Conservation (phyloP, 225 moss, liverwort and hornwort genomes). For the Antitrichia curtipendula region DNA sequence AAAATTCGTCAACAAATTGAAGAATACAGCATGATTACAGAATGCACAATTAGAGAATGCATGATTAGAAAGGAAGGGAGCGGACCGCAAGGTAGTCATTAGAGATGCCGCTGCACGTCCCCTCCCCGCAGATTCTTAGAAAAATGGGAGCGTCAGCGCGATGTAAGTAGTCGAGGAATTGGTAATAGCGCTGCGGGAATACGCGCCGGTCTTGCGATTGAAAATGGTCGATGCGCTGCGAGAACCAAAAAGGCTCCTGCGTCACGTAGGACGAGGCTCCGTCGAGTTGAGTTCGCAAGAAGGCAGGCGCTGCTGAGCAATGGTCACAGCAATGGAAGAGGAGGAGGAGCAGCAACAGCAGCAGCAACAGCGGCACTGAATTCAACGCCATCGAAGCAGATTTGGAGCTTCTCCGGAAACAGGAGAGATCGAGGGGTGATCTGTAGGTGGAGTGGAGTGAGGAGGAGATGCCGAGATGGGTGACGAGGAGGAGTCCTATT, state of each 20-base stretch:
- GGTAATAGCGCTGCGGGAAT: slow-evolving; percentile 77
- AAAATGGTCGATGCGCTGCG: slow-evolving; percentile 84
- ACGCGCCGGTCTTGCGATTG: slow-evolving; percentile 60
- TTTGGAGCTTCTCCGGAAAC: neutral
- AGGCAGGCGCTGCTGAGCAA: slow-evolving; percentile 8
- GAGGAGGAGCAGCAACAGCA: neutral
- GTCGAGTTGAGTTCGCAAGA: neutral
- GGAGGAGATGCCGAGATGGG: neutral
- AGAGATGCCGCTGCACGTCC: slow-evolving; percentile 62
- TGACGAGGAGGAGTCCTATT: neutral
- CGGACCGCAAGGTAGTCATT: slow-evolving; percentile 88
- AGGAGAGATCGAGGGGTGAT: neutral
- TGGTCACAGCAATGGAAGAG: neutral
- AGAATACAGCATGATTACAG: neutral
- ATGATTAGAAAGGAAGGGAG: neutral
- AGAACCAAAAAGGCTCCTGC: slow-evolving; percentile 45
- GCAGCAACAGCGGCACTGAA: neutral
- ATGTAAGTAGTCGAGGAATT: slow-evolving; percentile 44
- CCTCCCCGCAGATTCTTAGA: slow-evolving; percentile 82
- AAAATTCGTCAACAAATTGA: neutral
- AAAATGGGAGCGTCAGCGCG: slow-evolving; percentile 70
- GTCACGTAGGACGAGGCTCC: slow-evolving; percentile 33
- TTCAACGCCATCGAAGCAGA: neutral
- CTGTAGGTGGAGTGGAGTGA: neutral
- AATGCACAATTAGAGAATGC: neutral